Percentiles rank a stretch among this genome's conserved stretches.
Evolutionary conservation across 805 yeast genomes (phyloP).

Genomic region (Cyberlindnera americana): DNA sequence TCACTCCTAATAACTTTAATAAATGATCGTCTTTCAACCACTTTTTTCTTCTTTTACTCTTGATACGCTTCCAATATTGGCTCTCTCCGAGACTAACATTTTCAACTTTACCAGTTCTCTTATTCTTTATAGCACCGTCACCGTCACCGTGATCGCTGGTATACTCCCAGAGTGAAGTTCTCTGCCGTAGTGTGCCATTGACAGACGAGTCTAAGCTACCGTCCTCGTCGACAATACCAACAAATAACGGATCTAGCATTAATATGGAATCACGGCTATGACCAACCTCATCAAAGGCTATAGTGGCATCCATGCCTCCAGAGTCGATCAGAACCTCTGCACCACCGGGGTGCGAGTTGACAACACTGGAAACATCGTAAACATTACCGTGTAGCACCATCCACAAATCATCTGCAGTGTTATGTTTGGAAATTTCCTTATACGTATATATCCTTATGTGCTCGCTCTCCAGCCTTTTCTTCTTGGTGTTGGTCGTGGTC

Average conservation of each 20-base stretch:
- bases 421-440: conserved; percentile 21
- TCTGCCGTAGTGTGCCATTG: neutral
- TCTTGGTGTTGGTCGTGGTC: conserved; percentile 14
- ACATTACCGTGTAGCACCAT: conserved; percentile 79
- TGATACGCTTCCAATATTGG: conserved; percentile 14
- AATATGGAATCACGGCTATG: conserved; percentile 94
- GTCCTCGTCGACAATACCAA: conserved; percentile 66
- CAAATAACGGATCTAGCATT: conserved; percentile 58
- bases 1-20: conserved; percentile 5
- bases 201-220: conserved; percentile 5
- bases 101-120: conserved; percentile 10
- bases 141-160: conserved; percentile 3
- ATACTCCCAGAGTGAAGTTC: neutral
- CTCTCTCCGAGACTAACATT: conserved; percentile 27
- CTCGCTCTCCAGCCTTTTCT: conserved; percentile 1
- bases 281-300: conserved; percentile 88
- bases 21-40: conserved; percentile 13
- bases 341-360: conserved; percentile 72
- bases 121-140: conserved; percentile 8
- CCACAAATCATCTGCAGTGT: conserved; percentile 56
- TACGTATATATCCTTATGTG: conserved; percentile 10
- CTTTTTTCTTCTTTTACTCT: conserved; percentile 7
- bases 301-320: conserved; percentile 76
- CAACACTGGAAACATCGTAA: conserved; percentile 64
- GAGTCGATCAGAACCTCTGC: conserved; percentile 69